Conservation (phyloP, 805 yeast species). For the Candida parachauliodes region DNA sequence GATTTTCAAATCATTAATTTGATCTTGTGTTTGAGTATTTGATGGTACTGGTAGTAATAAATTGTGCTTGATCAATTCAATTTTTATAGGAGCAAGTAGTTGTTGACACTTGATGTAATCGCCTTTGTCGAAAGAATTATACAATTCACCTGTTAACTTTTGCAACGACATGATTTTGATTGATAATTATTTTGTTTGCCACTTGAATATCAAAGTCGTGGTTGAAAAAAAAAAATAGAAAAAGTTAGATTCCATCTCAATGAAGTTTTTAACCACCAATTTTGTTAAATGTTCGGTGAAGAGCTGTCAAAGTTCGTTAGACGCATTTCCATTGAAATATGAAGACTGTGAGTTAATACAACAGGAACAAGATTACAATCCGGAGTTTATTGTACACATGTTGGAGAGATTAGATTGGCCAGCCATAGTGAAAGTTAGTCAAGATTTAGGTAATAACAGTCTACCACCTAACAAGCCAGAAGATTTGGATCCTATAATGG, state of each 20-base stretch:
- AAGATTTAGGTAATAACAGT: constrained; percentile 57
- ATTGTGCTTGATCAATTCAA: constrained; percentile 74
- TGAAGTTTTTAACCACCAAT: constrained; percentile 95
- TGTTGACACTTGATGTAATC: constrained; percentile 60
- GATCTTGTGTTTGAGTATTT: constrained; percentile 34
- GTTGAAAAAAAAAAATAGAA: background rate
- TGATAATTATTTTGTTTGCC: background rate
- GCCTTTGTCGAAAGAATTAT: constrained; percentile 57
- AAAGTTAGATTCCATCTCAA: constrained; percentile 19
- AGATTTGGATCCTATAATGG: constrained; percentile 48
- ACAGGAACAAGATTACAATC: constrained; percentile 77
- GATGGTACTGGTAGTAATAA: constrained; percentile 61
- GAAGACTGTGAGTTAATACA: constrained; percentile 65
- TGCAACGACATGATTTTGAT: constrained; percentile 51
- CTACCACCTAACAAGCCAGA: constrained; percentile 64
- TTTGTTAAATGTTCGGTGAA: constrained; percentile 92
- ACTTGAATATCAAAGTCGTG: too few relatives aligned
- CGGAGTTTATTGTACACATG: constrained; percentile 73
- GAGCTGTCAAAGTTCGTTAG: constrained; percentile 67
- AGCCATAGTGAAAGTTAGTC: constrained; percentile 75
- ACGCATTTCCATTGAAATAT: constrained; percentile 78
- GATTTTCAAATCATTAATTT: constrained; percentile 65
- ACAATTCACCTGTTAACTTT: constrained; percentile 65
- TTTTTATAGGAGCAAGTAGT: constrained; percentile 67
- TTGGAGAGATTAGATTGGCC: constrained; percentile 84